Evolutionary conservation across 2,329 filamentous ascomycete species (phyloP).

Genomic region (Colletotrichum sp.): DNA sequence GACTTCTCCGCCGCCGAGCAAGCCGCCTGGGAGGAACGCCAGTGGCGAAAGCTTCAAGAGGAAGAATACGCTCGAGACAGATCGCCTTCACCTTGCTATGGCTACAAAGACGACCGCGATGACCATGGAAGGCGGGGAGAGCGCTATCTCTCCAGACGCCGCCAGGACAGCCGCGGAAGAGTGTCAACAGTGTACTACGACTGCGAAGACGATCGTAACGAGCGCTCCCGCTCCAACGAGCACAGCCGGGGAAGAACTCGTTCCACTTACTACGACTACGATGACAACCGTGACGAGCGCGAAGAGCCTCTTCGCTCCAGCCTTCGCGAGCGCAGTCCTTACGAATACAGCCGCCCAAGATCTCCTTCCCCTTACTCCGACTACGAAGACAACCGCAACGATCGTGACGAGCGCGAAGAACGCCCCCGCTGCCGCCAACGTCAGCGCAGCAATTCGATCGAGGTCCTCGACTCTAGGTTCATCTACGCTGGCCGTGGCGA

Average conservation of each 20-base stretch:
- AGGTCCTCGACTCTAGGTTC: not conserved
- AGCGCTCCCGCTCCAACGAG: not conserved
- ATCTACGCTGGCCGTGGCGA: not conserved
- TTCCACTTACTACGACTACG: not conserved
- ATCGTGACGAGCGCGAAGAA: not conserved
- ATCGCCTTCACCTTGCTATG: not conserved
- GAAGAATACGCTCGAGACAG: fast-evolving
- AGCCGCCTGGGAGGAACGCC: not conserved
- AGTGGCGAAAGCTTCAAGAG: not conserved
- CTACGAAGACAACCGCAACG: not conserved
- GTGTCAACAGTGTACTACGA: not conserved
- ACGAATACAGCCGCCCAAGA: not conserved
- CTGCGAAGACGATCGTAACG: not conserved
- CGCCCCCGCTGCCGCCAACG: not conserved
- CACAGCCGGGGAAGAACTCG: not conserved
- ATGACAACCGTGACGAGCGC: fast-evolving
- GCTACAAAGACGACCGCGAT: not conserved
- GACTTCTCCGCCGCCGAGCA: not conserved
- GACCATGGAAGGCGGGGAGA: fast-evolving
- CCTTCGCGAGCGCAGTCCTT: not conserved
- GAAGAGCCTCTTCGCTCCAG: fast-evolving
- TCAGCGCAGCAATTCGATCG: not conserved
- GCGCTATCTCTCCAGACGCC: fast-evolving
- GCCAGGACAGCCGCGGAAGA: not conserved
- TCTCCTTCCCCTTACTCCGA: not conserved